These are phyloP conservation scores for Populus tomentosa DNA, from an alignment of 441 rosid species.

Conservation along the genomic window DNA sequence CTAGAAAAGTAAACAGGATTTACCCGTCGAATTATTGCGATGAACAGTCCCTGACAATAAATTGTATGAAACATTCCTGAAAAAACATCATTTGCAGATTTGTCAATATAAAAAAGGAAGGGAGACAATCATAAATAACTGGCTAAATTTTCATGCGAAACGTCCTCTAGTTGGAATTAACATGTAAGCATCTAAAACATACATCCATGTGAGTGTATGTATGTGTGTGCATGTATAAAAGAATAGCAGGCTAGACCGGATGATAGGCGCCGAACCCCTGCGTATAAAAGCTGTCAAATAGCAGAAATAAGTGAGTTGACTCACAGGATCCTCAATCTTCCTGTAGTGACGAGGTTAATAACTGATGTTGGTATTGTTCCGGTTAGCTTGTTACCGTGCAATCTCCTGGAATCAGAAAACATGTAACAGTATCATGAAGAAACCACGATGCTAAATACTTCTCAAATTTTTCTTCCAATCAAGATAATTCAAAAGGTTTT, in stretches of 20 bases:
- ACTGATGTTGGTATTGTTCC: slow-evolving; percentile 32
- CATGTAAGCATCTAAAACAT: no score
- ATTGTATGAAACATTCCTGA: slow-evolving; percentile 43
- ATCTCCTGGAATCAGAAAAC: slow-evolving; percentile 27
- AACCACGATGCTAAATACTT: no score
- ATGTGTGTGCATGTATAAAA: no score
- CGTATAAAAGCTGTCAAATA: neutral
- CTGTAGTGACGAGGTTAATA: slow-evolving; percentile 19
- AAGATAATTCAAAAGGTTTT: neutral
- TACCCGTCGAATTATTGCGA: slow-evolving; percentile 25
- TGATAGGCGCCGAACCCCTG: no score
- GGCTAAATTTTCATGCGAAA: neutral
- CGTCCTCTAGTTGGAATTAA: no score
- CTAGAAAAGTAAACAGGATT: neutral
- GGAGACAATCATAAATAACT: neutral
- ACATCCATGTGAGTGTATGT: no score
- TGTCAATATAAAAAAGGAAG: neutral
- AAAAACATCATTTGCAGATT: neutral
- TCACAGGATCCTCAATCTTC: slow-evolving; percentile 33
- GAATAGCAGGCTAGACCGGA: no score
- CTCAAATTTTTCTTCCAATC: neutral
- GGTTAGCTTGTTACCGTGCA: slow-evolving; percentile 34
- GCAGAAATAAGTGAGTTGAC: slow-evolving; percentile 6
- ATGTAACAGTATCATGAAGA: no score
- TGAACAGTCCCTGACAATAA: slow-evolving; percentile 27